These are phyloP conservation scores for Wickerhamomyces bovis DNA, from an alignment of 805 yeast genomes.

Conservation along the genomic window DNA sequence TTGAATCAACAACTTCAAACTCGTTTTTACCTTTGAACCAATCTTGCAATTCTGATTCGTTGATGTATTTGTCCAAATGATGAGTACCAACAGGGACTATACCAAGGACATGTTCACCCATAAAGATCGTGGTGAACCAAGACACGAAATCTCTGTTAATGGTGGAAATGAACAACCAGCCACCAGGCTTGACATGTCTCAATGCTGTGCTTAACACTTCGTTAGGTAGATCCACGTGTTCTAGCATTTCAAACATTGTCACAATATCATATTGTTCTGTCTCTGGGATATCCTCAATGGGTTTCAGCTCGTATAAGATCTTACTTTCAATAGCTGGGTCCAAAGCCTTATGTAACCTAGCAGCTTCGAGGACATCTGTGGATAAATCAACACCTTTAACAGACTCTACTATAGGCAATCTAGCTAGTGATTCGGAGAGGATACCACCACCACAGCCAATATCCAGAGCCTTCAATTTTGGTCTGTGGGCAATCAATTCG, in stretches of 20 bases:
- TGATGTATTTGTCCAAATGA: conserved; percentile 77
- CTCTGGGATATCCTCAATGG: conserved; percentile 53
- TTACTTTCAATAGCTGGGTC: conserved; percentile 61
- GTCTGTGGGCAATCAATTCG: conserved; percentile 21
- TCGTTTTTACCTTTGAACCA: conserved; percentile 49
- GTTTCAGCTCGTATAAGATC: conserved; percentile 51
- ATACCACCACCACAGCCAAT: conserved; percentile 99
- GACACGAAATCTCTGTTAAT: conserved; percentile 83
- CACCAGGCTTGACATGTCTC: conserved; percentile 55
- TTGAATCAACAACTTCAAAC: conserved; percentile 56
- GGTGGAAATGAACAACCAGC: conserved; percentile 86
- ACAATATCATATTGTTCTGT: conserved; percentile 61
- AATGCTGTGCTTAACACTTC: conserved; percentile 66
- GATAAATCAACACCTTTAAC: conserved; percentile 88
- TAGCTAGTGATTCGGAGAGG: conserved; percentile 77
- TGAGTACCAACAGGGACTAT: conserved; percentile 95
- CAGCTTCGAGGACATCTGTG: conserved; percentile 74
- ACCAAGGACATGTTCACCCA: conserved; percentile 74
- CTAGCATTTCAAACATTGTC: conserved; percentile 91
- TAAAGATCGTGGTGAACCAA: conserved; percentile 87
- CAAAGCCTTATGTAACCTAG: conserved; percentile 53
- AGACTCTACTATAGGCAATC: conserved; percentile 52
- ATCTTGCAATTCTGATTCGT: conserved; percentile 60
- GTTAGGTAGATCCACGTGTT: conserved; percentile 86
- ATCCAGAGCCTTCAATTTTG: conserved; percentile 57